Evolutionary conservation across 371 early-diverging fungal species (phyloP).

Genomic region (Dinochytrium kinnereticum): DNA sequence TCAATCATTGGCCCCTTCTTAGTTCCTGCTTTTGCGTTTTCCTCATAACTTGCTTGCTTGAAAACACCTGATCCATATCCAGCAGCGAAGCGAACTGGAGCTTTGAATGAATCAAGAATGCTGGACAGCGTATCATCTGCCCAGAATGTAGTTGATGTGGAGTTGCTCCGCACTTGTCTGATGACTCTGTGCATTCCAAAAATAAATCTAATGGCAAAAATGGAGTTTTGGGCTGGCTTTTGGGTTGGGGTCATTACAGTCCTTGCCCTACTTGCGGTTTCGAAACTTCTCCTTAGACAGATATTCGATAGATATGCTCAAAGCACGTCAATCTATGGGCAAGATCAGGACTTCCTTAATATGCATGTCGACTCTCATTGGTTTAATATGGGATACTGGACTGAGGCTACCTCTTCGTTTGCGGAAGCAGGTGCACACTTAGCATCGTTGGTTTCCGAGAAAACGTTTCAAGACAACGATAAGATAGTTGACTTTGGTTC

Average conservation of each 20-base stretch:
- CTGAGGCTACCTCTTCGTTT: background rate
- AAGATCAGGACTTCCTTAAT: conserved; percentile 14
- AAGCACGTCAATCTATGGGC: background rate
- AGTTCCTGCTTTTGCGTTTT: conserved; percentile 16
- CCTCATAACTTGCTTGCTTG: conserved; percentile 78
- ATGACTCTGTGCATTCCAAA: too few relatives aligned
- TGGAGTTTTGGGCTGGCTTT: background rate
- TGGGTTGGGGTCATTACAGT: background rate
- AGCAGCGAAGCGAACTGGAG: conserved; percentile 76
- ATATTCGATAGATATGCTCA: background rate
- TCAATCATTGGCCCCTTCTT: conserved; percentile 85
- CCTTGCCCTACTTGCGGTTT: background rate
- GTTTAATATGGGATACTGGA: conserved; percentile 19
- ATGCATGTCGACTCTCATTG: background rate
- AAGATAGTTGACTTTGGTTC: conserved; percentile 8
- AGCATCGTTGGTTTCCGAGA: background rate
- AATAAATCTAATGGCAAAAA: too few relatives aligned
- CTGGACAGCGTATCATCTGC: background rate
- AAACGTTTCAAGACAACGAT: background rate
- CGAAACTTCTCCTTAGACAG: background rate
- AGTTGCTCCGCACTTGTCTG: too few relatives aligned
- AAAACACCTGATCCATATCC: conserved; percentile 97
- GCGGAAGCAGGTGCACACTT: background rate
- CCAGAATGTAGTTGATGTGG: conserved; percentile 10
- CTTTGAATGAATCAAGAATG: conserved; percentile 45